These are phyloP conservation scores for Annulohypoxylon moriforme DNA, from an alignment of 495 filamentous ascomycete genomes.

Conservation along the genomic window DNA sequence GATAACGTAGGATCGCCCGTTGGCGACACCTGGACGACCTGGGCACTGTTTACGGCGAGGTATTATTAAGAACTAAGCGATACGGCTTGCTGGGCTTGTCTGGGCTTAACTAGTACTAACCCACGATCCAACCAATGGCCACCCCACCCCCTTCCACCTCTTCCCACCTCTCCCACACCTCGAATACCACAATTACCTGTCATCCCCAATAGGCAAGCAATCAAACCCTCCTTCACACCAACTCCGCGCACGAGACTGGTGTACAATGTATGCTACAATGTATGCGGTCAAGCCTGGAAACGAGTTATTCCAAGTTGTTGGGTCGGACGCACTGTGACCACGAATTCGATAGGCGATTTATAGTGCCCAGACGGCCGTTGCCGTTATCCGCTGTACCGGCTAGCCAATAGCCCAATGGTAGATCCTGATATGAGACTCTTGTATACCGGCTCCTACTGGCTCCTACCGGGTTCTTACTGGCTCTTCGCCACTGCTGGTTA, in stretches of 20 bases:
- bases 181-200: conserved; percentile 1
- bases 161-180: conserved; percentile 30
- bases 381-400: conserved; percentile 35
- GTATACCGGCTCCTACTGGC: background rate
- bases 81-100: conserved; percentile 21
- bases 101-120: background rate
- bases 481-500: background rate
- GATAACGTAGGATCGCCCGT: conserved; percentile 31
- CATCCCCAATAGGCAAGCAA: conserved; percentile 27
- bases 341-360: conserved; percentile 37
- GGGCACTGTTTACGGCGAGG: conserved; percentile 31
- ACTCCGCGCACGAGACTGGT: conserved; percentile 45
- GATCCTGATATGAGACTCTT: conserved; percentile 27
- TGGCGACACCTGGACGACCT: background rate
- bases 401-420: conserved; percentile 43
- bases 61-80: conserved; percentile 35
- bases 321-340: conserved; percentile 52
- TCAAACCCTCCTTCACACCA: conserved; percentile 36
- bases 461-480: background rate
- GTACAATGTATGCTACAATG: conserved; percentile 44
- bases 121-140: conserved; percentile 15
- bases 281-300: conserved; percentile 41
- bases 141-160: conserved; percentile 14
- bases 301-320: conserved; percentile 40
- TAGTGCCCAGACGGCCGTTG: conserved; percentile 41